phyloP scores from a whole-genome alignment of 2,329 filamentous ascomycete genomes.

The Purpureocillium lavendulum region DNA sequence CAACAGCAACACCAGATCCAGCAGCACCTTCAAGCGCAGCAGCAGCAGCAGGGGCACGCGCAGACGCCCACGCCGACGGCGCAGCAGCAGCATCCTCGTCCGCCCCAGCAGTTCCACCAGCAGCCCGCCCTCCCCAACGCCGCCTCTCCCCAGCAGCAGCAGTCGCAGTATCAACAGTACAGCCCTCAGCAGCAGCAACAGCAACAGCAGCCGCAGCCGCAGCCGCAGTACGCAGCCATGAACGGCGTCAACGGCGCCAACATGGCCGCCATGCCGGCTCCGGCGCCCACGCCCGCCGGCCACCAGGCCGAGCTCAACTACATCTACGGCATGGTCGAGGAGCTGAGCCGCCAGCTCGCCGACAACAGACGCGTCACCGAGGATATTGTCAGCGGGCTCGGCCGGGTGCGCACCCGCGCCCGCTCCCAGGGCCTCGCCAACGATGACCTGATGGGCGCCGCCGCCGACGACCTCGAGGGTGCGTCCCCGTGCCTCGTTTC shows the following conservation, averaged over 20 bases:
- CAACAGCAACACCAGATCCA: conserved; percentile 24
- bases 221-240: conserved; percentile 22
- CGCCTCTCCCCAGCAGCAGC: conserved; percentile 4
- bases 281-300: conserved; percentile 54
- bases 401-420: conserved; percentile 50
- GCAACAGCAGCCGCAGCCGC: conserved; percentile 6
- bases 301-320: conserved; percentile 62
- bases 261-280: conserved; percentile 34
- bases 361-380: conserved; percentile 54
- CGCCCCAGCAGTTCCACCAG: conserved; percentile 1
- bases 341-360: conserved; percentile 53
- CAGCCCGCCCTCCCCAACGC: background rate
- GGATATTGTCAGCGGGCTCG: conserved; percentile 55
- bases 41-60: conserved; percentile 46
- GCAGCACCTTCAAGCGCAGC: conserved; percentile 40
- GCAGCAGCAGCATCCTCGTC: no score
- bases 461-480: conserved; percentile 51
- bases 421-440: conserved; percentile 43
- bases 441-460: conserved; percentile 48
- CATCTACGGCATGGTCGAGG: conserved; percentile 61
- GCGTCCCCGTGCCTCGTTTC: conserved; percentile 9
- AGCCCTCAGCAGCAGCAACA: conserved; percentile 10
- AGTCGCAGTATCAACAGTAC: conserved; percentile 3
- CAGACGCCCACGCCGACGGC: no score
- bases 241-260: conserved; percentile 42